Percentiles rank a stretch among this genome's conserved stretches.
Conservation (phyloP, 345 rosid species). For the Bruguiera gymnorhiza region DNA sequence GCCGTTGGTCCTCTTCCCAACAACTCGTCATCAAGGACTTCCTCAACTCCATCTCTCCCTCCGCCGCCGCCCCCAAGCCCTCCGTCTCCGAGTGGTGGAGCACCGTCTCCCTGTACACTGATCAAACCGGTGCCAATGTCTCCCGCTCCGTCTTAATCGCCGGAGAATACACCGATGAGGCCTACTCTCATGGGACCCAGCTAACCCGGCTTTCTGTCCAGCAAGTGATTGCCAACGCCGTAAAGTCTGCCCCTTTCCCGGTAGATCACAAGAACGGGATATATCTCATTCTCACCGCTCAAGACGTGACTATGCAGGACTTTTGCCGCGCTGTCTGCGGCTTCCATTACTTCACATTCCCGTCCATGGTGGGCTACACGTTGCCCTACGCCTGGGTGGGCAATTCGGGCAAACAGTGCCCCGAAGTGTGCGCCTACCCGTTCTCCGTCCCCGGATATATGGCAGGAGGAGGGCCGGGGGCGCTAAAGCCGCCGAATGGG, state of each 20-base stretch:
- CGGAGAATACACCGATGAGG: slow-evolving; percentile 56
- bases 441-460: slow-evolving; percentile 89
- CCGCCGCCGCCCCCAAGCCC: slow-evolving; percentile 28
- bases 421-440: slow-evolving; percentile 93
- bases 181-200: slow-evolving; percentile 58
- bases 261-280: slow-evolving; percentile 86
- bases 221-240: slow-evolving; percentile 66
- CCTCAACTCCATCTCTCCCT: slow-evolving; percentile 66
- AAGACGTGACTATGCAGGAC: slow-evolving; percentile 79
- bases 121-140: slow-evolving; percentile 92
- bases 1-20: slow-evolving; percentile 59
- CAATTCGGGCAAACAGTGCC: slow-evolving; percentile 75
- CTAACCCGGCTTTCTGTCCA: slow-evolving; percentile 86
- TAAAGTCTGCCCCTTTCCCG: slow-evolving; percentile 61
- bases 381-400: slow-evolving; percentile 98
- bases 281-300: slow-evolving; percentile 68
- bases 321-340: slow-evolving; percentile 96
- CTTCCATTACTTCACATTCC: slow-evolving; percentile 94
- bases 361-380: slow-evolving; percentile 94
- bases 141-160: slow-evolving; percentile 67
- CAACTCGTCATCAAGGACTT: slow-evolving; percentile 71
- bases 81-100: slow-evolving; percentile 92
- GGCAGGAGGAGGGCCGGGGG: slow-evolving; percentile 64
- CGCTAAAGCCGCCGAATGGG: slow-evolving; percentile 66
- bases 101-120: slow-evolving; percentile 79